These are phyloP conservation scores for Fagopyrum homotropicum DNA, from an alignment of 148 eudicot genomes.

Conservation along the genomic window DNA sequence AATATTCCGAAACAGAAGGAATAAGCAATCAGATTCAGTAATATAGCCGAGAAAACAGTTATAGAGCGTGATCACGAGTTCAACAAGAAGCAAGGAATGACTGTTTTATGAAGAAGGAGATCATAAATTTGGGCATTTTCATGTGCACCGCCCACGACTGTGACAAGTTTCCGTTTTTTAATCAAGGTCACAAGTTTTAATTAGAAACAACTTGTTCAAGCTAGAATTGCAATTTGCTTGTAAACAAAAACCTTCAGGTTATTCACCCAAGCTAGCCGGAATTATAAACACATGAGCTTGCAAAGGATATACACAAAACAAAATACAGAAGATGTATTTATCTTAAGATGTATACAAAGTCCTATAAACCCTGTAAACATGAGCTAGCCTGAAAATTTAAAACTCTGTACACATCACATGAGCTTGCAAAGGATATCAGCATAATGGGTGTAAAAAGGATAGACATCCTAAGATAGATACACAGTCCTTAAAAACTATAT, in stretches of 20 bases:
- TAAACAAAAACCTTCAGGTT: not conserved
- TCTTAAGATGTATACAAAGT: not conserved
- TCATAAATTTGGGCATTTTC: not conserved
- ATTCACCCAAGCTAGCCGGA: not conserved
- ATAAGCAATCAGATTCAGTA: not conserved
- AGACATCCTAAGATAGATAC: slow-evolving; percentile 1
- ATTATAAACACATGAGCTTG: not conserved
- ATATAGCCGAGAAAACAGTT: not conserved
- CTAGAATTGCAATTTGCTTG: not conserved
- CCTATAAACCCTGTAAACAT: not conserved
- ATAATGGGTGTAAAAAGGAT: too few species aligned
- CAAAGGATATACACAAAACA: not conserved
- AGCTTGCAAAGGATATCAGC: too few species aligned
- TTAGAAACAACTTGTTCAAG: not conserved
- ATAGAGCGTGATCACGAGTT: not conserved
- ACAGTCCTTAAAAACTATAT: not conserved
- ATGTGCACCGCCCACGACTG: not conserved
- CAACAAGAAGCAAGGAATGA: not conserved
- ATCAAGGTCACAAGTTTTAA: not conserved
- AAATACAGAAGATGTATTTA: not conserved
- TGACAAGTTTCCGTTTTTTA: not conserved
- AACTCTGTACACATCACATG: too few species aligned
- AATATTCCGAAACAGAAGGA: not conserved
- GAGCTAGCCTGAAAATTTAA: too few species aligned
- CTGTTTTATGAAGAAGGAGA: not conserved